These are phyloP conservation scores for Jimgerdemannia lactiflua DNA, from an alignment of 192 early-diverging fungal species.

Conservation along the genomic window DNA sequence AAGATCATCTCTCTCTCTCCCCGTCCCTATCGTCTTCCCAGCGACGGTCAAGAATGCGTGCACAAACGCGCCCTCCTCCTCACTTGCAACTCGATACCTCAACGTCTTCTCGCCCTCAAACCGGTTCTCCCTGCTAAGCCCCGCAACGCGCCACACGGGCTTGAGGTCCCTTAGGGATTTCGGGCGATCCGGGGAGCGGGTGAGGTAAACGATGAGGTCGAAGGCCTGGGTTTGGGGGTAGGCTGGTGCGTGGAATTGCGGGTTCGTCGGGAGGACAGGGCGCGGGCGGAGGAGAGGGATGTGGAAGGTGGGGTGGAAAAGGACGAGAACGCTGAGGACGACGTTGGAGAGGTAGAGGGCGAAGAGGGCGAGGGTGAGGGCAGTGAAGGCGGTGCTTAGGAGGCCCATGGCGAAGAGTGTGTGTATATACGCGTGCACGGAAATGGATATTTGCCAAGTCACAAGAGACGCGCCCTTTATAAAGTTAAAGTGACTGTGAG, in stretches of 20 bases:
- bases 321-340: constrained; percentile 7
- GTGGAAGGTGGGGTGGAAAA: constrained; percentile 15
- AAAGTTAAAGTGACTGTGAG: no score
- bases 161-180: background rate
- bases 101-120: background rate
- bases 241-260: constrained; percentile 3
- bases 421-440: background rate
- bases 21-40: background rate
- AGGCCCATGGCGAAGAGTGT: constrained; percentile 10
- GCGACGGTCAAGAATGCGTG: background rate
- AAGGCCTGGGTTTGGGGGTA: constrained; percentile 8
- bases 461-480: no score
- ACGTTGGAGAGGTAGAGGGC: constrained; percentile 11
- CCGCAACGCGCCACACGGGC: background rate
- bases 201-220: constrained; percentile 2
- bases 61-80: background rate
- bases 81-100: background rate
- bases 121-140: background rate
- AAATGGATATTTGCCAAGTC: no score
- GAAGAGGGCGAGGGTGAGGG: constrained; percentile 7
- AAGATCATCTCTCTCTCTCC: background rate
- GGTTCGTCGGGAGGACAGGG: background rate
- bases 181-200: background rate
- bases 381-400: constrained; percentile 10
- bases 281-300: constrained; percentile 12